Percentiles rank a stretch among this genome's conserved stretches.
These are phyloP conservation scores for Aspergillus egyptiacus DNA, from an alignment of 495 filamentous ascomycete genomes.

Conservation along the genomic window DNA sequence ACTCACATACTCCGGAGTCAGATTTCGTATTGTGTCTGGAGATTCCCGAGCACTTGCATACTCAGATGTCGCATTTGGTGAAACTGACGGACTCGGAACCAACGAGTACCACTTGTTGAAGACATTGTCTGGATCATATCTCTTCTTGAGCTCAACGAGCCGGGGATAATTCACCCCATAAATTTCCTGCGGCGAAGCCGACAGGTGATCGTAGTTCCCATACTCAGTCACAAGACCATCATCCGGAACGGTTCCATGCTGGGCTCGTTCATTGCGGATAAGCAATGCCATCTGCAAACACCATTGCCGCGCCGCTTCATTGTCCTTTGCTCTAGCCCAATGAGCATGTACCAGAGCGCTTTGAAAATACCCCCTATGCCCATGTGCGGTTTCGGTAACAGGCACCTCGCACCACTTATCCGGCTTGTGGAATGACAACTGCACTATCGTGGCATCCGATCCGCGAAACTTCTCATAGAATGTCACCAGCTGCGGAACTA, in stretches of 20 bases:
- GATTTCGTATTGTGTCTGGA: no score
- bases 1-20: no score
- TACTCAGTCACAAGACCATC: conserved; percentile 11
- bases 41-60: no score
- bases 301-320: background rate
- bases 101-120: conserved; percentile 32
- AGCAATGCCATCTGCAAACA: background rate
- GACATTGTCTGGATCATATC: conserved; percentile 43
- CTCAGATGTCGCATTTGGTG: no score
- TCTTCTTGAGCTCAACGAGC: conserved; percentile 36
- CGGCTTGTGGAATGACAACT: background rate
- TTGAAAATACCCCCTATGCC: background rate
- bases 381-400: background rate
- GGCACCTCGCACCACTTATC: conserved; percentile 4
- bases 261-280: background rate
- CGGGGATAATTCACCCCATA: conserved; percentile 36
- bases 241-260: conserved; percentile 3
- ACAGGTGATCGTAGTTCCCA: conserved; percentile 5
- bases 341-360: background rate
- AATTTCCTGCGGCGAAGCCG: conserved; percentile 15
- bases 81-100: no score
- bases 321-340: background rate
- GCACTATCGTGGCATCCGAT: background rate
- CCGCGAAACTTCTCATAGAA: background rate
- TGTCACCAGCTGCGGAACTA: background rate